A percentile compares a stretch with the other conserved stretches of the same genome.
These are phyloP conservation scores for Clavaria fumosa DNA, from an alignment of 768 basidiomycete genomes.

Conservation along the genomic window DNA sequence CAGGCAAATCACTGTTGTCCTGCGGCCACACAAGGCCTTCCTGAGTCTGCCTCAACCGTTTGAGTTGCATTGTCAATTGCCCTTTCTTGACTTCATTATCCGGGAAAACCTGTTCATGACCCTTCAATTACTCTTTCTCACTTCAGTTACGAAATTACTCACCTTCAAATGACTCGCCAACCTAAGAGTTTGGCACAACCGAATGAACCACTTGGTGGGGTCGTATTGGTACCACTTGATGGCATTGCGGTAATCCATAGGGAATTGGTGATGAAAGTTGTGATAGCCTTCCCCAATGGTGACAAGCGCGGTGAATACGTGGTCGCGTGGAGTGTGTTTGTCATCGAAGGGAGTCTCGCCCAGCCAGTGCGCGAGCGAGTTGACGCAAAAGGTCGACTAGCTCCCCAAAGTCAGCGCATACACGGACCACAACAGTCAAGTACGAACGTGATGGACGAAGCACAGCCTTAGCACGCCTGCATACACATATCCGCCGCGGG, in stretches of 20 bases:
- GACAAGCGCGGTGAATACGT: slow-evolving; percentile 74
- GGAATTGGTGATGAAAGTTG: slow-evolving; percentile 96
- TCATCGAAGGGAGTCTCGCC: slow-evolving; percentile 73
- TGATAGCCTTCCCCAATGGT: slow-evolving; percentile 96
- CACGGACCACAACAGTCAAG: slow-evolving; percentile 3
- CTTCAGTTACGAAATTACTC: not conserved
- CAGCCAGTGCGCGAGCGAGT: slow-evolving; percentile 93
- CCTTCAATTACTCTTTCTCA: not conserved
- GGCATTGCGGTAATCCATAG: slow-evolving; percentile 94
- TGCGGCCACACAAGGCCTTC: slow-evolving; percentile 70
- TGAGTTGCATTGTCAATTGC: slow-evolving; percentile 87
- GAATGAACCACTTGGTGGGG: slow-evolving; percentile 89
- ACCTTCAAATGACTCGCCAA: slow-evolving; percentile 60
- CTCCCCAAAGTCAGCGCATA: slow-evolving; percentile 55
- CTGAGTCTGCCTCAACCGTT: slow-evolving; percentile 66
- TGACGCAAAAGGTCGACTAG: slow-evolving; percentile 94
- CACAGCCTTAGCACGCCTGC: slow-evolving; percentile 45
- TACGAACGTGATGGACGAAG: slow-evolving; percentile 55
- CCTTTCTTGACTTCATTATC: slow-evolving; percentile 66
- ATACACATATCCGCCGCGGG: slow-evolving; percentile 68
- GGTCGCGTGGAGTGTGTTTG: slow-evolving; percentile 79
- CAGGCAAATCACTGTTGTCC: slow-evolving; percentile 56
- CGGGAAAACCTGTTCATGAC: slow-evolving; percentile 25
- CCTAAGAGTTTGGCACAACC: slow-evolving; percentile 39
- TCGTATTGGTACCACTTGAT: slow-evolving; percentile 92